phyloP scores from a whole-genome alignment of 768 basidiomycete genomes.

The Boletus insuetus region DNA sequence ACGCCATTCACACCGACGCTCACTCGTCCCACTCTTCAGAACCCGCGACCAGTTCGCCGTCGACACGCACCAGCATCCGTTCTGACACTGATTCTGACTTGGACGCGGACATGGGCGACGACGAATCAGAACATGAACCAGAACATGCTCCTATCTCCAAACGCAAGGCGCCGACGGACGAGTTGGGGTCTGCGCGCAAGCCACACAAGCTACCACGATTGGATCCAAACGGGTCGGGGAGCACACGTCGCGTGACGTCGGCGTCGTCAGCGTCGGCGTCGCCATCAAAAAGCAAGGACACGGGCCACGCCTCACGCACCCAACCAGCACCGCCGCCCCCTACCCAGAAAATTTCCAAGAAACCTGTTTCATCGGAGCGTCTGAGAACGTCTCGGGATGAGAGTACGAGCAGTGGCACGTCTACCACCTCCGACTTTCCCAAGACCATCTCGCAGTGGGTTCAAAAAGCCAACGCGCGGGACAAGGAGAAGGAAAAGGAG shows the following conservation, averaged over 20 bases:
- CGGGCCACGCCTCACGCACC: background rate
- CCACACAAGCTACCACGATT: constrained; percentile 23
- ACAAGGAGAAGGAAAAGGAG: constrained; percentile 2
- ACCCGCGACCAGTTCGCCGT: constrained; percentile 18
- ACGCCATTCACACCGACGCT: background rate
- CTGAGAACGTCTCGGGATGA: background rate
- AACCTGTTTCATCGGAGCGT: background rate
- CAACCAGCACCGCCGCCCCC: constrained; percentile 1
- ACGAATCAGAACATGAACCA: constrained; percentile 15
- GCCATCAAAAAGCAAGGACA: background rate
- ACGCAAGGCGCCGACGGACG: constrained; percentile 24
- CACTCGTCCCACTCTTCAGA: constrained; percentile 10
- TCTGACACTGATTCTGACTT: constrained; percentile 14
- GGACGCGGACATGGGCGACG: constrained; percentile 20
- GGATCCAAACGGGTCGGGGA: background rate
- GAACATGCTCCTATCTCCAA: constrained; percentile 18
- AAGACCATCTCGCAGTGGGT: constrained; percentile 17
- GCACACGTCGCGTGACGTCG: background rate
- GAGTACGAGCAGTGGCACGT: constrained; percentile 5
- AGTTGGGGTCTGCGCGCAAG: constrained; percentile 3
- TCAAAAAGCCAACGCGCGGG: background rate
- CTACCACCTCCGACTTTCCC: constrained; percentile 17
- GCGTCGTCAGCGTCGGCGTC: background rate
- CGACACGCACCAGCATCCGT: constrained; percentile 8
- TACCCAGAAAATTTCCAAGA: background rate